These are phyloP conservation scores for Colletotrichum tropicale DNA, from an alignment of 2,329 filamentous ascomycete species.

Conservation along the genomic window DNA sequence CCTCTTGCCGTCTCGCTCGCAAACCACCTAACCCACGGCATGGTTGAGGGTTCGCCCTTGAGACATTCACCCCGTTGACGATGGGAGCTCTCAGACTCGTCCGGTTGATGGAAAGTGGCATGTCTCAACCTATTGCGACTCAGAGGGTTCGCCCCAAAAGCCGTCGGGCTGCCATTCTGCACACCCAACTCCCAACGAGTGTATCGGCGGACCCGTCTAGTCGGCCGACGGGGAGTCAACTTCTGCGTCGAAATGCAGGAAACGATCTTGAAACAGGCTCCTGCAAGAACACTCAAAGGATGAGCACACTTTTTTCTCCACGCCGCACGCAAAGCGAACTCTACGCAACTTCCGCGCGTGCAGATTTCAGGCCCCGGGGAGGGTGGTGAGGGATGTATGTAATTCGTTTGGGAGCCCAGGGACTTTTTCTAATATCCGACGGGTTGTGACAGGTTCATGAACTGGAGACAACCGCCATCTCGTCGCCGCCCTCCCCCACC, in stretches of 20 bases:
- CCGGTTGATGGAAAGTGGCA: background rate
- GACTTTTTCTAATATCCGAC: background rate
- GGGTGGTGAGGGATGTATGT: background rate
- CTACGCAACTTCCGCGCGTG: background rate
- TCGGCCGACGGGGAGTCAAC: background rate
- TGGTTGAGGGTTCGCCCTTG: background rate
- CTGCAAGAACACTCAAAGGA: background rate
- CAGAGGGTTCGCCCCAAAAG: background rate
- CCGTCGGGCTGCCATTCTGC: background rate
- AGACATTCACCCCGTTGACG: background rate
- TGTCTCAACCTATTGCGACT: background rate
- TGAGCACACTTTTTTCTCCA: background rate
- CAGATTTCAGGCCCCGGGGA: background rate
- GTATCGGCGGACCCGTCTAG: background rate
- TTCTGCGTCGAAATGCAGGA: background rate
- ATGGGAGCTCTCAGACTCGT: background rate
- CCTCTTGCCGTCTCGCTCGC: background rate
- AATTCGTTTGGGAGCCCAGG: background rate
- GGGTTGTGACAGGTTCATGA: background rate
- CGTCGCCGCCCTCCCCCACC: background rate
- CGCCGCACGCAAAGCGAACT: background rate
- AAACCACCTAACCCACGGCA: background rate
- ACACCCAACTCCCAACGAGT: background rate
- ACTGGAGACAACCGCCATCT: background rate
- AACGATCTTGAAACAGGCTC: constrained; percentile 13